These are phyloP conservation scores for Metschnikowia corniflorae DNA, from an alignment of 805 yeast genomes.

Conservation along the genomic window DNA sequence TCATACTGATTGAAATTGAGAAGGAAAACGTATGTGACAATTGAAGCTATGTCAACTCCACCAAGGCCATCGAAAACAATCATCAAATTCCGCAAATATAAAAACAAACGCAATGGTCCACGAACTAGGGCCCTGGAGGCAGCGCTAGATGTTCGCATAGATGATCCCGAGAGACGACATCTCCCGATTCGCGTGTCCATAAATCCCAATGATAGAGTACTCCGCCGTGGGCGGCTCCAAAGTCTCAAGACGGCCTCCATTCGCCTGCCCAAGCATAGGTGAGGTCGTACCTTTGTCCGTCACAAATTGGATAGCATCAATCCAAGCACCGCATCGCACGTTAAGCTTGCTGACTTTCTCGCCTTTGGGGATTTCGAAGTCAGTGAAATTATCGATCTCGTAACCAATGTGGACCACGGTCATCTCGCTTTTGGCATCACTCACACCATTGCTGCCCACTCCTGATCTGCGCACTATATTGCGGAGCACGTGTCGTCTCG, in stretches of 20 bases:
- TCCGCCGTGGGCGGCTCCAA: constrained; percentile 62
- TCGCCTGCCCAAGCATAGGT: constrained; percentile 59
- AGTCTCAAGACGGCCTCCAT: constrained; percentile 56
- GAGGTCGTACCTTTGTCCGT: constrained; percentile 55
- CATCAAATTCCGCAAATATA: no score
- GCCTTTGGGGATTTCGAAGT: constrained; percentile 51
- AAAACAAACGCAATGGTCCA: no score
- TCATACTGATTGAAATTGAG: no score
- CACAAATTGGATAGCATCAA: constrained; percentile 78
- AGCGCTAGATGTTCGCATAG: constrained; percentile 40
- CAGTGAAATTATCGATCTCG: constrained; percentile 48
- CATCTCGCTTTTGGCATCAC: no score
- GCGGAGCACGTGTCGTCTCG: constrained; percentile 38
- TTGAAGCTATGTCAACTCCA: no score
- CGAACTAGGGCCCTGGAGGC: no score
- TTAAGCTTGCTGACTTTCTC: constrained; percentile 60
- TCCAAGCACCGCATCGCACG: constrained; percentile 79
- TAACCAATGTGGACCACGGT: constrained; percentile 53
- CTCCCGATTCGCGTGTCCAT: constrained; percentile 71
- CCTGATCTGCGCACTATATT: background rate
- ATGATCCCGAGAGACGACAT: constrained; percentile 68
- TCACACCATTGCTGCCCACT: background rate
- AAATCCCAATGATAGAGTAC: constrained; percentile 59
- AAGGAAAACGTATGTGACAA: no score
- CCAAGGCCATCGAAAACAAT: no score